These are phyloP conservation scores for Teratosphaeria epicoccoides DNA, from an alignment of 2,329 filamentous ascomycete genomes.

Conservation along the genomic window DNA sequence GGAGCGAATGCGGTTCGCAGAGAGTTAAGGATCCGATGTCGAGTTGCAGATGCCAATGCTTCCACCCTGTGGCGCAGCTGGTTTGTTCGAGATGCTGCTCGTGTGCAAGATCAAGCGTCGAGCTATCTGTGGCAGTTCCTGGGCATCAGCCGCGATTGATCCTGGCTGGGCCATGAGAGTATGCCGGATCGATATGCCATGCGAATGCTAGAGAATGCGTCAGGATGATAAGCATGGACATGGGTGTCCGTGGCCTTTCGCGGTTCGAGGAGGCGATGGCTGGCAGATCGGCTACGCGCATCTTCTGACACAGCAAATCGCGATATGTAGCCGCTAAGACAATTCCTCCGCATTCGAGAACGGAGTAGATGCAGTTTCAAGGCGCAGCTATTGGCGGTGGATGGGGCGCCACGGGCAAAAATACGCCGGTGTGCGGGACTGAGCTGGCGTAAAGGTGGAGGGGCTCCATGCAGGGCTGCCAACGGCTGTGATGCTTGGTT, in stretches of 20 bases:
- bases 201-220: background rate
- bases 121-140: background rate
- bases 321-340: slow-evolving; percentile 3
- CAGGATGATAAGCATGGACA: background rate
- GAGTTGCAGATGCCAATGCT: background rate
- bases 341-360: background rate
- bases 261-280: background rate
- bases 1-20: background rate
- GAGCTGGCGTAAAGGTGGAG: background rate
- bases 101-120: background rate
- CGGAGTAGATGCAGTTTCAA: background rate
- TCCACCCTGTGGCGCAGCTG: background rate
- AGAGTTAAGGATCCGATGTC: background rate
- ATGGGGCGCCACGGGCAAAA: slow-evolving; percentile 1
- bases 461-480: background rate
- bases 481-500: background rate
- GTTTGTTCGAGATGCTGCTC: background rate
- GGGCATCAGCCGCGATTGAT: background rate
- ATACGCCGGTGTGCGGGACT: background rate
- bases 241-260: background rate
- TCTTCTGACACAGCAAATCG: background rate
- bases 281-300: background rate
- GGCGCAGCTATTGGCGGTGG: slow-evolving; percentile 4
- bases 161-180: background rate
- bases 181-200: background rate